These are phyloP conservation scores for Botrytis elliptica DNA, from an alignment of 2,329 filamentous ascomycete genomes.

Conservation along the genomic window DNA sequence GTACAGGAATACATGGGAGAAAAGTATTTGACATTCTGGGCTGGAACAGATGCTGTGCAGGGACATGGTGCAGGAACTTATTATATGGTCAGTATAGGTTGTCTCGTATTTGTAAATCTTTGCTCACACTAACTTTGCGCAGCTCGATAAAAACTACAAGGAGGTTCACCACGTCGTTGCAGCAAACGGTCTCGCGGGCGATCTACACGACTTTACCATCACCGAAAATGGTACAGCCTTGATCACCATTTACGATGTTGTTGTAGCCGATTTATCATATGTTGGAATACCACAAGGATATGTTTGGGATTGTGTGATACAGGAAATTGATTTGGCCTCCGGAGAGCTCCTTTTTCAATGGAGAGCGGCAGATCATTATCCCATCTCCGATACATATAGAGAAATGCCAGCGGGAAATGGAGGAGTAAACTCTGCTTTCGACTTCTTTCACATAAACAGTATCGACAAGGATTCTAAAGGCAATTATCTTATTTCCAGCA, in stretches of 20 bases:
- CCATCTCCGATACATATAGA: constrained; percentile 43
- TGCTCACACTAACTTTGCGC: constrained; percentile 8
- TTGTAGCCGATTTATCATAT: constrained; percentile 45
- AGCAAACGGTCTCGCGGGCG: constrained; percentile 29
- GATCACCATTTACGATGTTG: constrained; percentile 54
- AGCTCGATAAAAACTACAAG: constrained; percentile 37
- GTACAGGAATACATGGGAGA: constrained; percentile 46
- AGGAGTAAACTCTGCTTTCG: constrained; percentile 45
- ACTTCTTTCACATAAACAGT: constrained; percentile 40
- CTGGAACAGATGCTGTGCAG: constrained; percentile 47
- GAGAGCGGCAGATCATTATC: constrained; percentile 49
- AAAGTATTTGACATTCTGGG: constrained; percentile 50
- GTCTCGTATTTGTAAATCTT: neutral
- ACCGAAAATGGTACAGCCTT: constrained; percentile 52
- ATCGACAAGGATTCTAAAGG: constrained; percentile 43
- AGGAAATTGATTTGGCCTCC: constrained; percentile 45
- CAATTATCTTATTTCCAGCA: constrained; percentile 50
- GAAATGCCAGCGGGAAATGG: constrained; percentile 39
- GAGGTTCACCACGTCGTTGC: constrained; percentile 42
- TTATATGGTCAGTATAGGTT: constrained; percentile 44
- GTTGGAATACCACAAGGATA: constrained; percentile 50
- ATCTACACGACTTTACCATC: constrained; percentile 53
- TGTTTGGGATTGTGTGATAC: constrained; percentile 57
- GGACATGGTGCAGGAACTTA: constrained; percentile 49
- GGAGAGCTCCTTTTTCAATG: constrained; percentile 58